Evolutionary conservation across 495 filamentous ascomycete species (phyloP).

Genomic region (Daldinia grandis): DNA sequence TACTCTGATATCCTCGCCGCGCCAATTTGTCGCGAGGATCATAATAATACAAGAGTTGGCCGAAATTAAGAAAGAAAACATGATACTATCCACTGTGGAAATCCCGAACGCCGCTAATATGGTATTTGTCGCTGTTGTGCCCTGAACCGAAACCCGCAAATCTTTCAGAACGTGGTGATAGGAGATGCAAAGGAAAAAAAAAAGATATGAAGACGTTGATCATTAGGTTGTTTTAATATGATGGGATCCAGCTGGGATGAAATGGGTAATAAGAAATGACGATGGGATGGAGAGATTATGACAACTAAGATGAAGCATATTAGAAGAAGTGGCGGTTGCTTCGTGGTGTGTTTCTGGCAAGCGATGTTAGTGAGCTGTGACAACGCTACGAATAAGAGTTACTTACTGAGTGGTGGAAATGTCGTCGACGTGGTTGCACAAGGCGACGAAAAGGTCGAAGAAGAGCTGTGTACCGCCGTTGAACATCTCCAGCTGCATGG

Average conservation of each 20-base stretch:
- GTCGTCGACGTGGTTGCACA: conserved; percentile 87
- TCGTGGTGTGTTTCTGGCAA: conserved; percentile 50
- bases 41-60: conserved; percentile 27
- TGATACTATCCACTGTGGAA: conserved; percentile 2
- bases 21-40: conserved; percentile 1
- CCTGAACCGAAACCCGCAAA: conserved; percentile 20
- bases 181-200: conserved; percentile 16
- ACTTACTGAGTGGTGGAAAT: conserved; percentile 60
- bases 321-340: conserved; percentile 50
- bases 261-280: conserved; percentile 20
- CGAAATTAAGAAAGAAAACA: conserved; percentile 9
- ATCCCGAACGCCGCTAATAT: conserved; percentile 39
- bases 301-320: not conserved
- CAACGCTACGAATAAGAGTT: not conserved
- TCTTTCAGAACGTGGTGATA: conserved; percentile 12
- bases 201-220: conserved; percentile 37
- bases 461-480: conserved; percentile 80
- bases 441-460: conserved; percentile 92
- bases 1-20: not conserved
- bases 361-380: conserved; percentile 1
- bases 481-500: conserved; percentile 97
- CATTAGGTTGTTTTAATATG: conserved; percentile 35
- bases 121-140: conserved; percentile 34
- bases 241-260: conserved; percentile 5
- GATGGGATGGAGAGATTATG: conserved; percentile 25